These are phyloP conservation scores for Conticribra weissflogii DNA, from an alignment of 108 stramenopile species.

Conservation along the genomic window DNA sequence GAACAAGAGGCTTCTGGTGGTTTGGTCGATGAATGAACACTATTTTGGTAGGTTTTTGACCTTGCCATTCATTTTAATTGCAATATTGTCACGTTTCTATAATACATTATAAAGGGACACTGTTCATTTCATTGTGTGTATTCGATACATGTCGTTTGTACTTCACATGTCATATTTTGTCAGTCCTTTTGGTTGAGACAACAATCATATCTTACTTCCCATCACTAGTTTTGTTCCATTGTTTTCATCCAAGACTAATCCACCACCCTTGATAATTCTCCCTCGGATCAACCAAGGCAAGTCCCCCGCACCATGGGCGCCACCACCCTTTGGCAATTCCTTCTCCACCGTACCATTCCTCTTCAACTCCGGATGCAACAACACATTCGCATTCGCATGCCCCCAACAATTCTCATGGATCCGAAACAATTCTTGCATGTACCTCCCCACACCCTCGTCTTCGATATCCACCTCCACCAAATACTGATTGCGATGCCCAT, in stretches of 20 bases:
- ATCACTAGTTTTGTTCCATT: neutral
- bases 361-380: slow-evolving; percentile 1
- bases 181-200: too few relatives aligned
- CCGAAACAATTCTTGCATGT: slow-evolving; percentile 16
- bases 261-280: neutral
- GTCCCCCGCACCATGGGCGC: too few relatives aligned
- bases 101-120: too few relatives aligned
- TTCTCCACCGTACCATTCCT: neutral
- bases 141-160: too few relatives aligned
- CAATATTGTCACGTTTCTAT: too few relatives aligned
- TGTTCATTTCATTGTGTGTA: too few relatives aligned
- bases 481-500: too few relatives aligned
- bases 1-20: slow-evolving; percentile 28
- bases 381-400: slow-evolving; percentile 25
- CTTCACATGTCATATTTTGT: too few relatives aligned
- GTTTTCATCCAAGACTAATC: neutral
- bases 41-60: neutral
- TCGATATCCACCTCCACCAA: slow-evolving; percentile 40
- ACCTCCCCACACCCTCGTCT: neutral
- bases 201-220: too few relatives aligned
- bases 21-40: neutral
- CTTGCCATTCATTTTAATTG: too few relatives aligned
- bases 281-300: neutral
- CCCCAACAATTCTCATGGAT: slow-evolving; percentile 17
- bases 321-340: too few relatives aligned